Base-by-base conservation (phyloP, 1,139 yeast genomes). In the Pichia sp. region DNA sequence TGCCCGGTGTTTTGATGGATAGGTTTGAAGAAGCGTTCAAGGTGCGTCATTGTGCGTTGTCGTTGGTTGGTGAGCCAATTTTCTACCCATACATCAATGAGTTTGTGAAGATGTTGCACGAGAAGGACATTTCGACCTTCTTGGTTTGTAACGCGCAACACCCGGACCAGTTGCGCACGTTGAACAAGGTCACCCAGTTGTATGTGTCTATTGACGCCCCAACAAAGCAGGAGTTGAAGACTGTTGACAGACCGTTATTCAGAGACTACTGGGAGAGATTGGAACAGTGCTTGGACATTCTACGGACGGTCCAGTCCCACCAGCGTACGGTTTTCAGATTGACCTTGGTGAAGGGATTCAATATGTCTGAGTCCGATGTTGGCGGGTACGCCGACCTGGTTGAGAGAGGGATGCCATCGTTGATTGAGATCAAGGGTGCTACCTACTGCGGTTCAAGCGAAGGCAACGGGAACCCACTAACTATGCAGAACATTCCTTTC, bases 111-210 rank as follows among this genome's bases (percentile, higher is more conserved):
- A 80, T 90, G 84, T 75, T 92, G 54, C 97, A 90, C 65, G 85
- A 80, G 45, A 78, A 82, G 65, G 85, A 80, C 49, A 90, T 90
- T 50, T 87, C 96, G 2, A 85, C 95, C 54, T 90, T 90, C 70
- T 76, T 90, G 66, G 97, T 90, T 15, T 90, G 97, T 73, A 90
- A 90, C 69, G 97, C 97, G 8, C 97, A 90, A 72, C 97, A 90
- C 70, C 97, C 97, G 1, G 92, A 85, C 57, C 86, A 90, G 59
- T 75, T 90, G 60, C 83, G 80, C 29, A 76, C 77, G 7, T 74
- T 90, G 65, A 71, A 79, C 31, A 85, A 85, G 63, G 97, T 90
- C 5, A 90, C 97, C 0, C 97, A 90, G 71, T 76, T 90, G 54
- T 90, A 90, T 65, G 97, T 90, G 23, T 87, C 96, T 55, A 90